Evolutionary conservation across 2,329 filamentous ascomycete species (phyloP), one percentile per base, ranked within the genome.

Genomic region (Alternaria arbusti): DNA sequence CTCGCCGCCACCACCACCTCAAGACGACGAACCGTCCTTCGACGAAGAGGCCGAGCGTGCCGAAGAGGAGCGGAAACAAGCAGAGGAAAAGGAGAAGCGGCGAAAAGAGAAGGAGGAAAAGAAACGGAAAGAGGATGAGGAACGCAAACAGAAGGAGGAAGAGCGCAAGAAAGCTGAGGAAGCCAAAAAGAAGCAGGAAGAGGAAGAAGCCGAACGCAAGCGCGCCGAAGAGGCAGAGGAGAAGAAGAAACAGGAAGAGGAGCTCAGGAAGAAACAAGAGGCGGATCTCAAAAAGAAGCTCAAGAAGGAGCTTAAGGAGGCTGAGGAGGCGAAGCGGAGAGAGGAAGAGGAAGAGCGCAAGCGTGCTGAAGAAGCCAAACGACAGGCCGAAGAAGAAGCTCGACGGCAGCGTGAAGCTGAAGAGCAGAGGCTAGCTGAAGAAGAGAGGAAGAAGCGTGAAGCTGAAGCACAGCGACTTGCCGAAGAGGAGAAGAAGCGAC

Each of bases 361-460:
- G 49, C 57, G 54, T 12, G 4, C 89, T 86, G 68, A 68, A 32
- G 61, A 69, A 28, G 50, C 52, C 64, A 87, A 87, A 68, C 82
- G 52, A 17, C 46, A 43, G 51, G 20, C 62, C 55, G n/a, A 62
- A 72, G 17, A 62, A 72, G 71, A 61, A 73, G 25, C 76, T 67
- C 78, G 40, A n/a, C 43, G 22, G 15, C 87, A 87, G 69, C 82
- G 85, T 63, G 43, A 59, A 52, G 72, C 72, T 47, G 6, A 89
- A 86, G 68, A 70, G 52, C 59, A 64, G 73, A 74, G 63, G 73
- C 84, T 83, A 69, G 82, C 83, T 65, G 79, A 79, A 47, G 80
- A 83, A 54, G 71, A 74, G 3, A 84, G 89, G 55, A 90, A 92
- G 73, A 25, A 47, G 30, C 90, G 92, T 67, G 89, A 90, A 76